phyloP scores from a whole-genome alignment of 163 green algal genomes.

The Chloromonas sp. region DNA sequence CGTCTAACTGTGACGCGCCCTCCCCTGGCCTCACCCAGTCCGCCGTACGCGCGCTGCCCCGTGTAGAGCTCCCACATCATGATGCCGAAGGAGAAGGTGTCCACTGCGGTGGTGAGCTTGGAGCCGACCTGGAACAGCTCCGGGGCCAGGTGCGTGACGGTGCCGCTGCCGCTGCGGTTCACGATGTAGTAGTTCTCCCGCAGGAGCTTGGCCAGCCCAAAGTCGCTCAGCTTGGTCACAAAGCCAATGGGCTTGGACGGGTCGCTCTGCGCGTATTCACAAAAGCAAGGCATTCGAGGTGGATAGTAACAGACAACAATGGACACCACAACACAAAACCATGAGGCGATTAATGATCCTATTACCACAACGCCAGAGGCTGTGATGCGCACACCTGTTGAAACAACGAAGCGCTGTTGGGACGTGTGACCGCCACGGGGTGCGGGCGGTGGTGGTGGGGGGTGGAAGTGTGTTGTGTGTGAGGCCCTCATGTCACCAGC shows the following conservation, averaged over 20 bases:
- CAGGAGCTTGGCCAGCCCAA: slow-evolving; percentile 60
- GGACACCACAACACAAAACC: no score
- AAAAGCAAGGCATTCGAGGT: not conserved
- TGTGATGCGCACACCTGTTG: no score
- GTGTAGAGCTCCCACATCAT: slow-evolving; percentile 66
- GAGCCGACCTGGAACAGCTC: slow-evolving; percentile 61
- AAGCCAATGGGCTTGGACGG: slow-evolving; percentile 45
- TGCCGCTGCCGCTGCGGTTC: slow-evolving; percentile 43
- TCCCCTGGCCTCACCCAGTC: slow-evolving; percentile 20
- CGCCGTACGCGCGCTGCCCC: slow-evolving; percentile 51
- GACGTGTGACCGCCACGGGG: no score
- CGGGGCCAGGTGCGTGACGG: slow-evolving; percentile 52
- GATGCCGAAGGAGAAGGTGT: slow-evolving; percentile 56
- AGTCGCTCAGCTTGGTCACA: slow-evolving; percentile 53
- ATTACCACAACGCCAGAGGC: no score
- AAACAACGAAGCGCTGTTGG: no score
- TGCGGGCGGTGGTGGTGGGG: no score
- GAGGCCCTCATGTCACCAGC: no score
- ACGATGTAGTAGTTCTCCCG: slow-evolving; percentile 64
- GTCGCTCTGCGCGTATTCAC: slow-evolving; percentile 18
- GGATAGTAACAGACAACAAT: no score
- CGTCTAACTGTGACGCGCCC: not conserved
- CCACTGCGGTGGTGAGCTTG: slow-evolving; percentile 53
- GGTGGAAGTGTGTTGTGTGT: no score
- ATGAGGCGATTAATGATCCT: no score